Conservation (phyloP, 1,284 basidiomycete genomes). For the Austroboletus olivaceoglutinosus region DNA sequence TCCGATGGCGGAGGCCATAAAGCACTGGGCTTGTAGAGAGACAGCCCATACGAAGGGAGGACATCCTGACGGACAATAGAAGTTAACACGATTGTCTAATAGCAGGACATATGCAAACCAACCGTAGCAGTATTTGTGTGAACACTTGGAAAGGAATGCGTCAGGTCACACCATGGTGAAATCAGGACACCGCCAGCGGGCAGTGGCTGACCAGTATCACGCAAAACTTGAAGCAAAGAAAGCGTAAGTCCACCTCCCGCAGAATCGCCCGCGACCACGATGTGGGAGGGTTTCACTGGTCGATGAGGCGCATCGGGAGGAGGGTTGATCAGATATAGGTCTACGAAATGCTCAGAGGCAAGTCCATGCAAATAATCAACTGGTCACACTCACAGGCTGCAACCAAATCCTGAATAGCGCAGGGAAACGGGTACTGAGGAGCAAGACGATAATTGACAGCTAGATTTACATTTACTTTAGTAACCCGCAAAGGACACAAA, state of each 20-base stretch:
- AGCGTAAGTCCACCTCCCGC: conserved; percentile 90
- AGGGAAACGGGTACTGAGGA: conserved; percentile 96
- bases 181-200: conserved; percentile 86
- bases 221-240: conserved; percentile 87
- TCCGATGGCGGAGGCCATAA: conserved; percentile 91
- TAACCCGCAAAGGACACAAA: neutral
- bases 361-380: neutral
- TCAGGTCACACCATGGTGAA: conserved; percentile 92
- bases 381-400: conserved; percentile 64
- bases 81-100: neutral
- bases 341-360: conserved; percentile 26
- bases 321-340: conserved; percentile 55
- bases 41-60: conserved; percentile 65
- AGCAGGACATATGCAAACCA: conserved; percentile 16
- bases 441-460: conserved; percentile 90
- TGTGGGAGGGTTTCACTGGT: conserved; percentile 78
- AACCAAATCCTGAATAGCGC: conserved; percentile 84
- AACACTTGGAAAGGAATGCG: conserved; percentile 92
- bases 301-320: conserved; percentile 71
- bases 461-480: conserved; percentile 30
- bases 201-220: conserved; percentile 78
- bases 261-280: conserved; percentile 89
- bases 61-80: conserved; percentile 54
- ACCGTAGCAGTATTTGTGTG: conserved; percentile 83
- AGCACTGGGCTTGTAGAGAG: conserved; percentile 80